phyloP scores from a whole-genome alignment of 805 yeast genomes.

The Starmerella vaccinii region DNA sequence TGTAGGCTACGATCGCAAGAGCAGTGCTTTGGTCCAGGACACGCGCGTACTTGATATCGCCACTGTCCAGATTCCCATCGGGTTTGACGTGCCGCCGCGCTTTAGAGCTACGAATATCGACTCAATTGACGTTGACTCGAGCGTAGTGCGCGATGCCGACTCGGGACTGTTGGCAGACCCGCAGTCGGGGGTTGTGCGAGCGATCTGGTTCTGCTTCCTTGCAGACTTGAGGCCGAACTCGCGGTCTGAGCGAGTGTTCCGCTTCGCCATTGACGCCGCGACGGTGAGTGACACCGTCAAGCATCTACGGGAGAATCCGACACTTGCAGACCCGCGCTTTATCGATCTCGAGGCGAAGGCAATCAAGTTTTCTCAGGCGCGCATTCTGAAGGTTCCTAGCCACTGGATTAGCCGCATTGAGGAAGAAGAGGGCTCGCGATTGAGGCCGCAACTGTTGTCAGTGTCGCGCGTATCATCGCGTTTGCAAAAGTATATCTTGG shows the following conservation, averaged over 20 bases:
- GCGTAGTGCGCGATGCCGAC: constrained; percentile 54
- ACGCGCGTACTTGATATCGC: constrained; percentile 70
- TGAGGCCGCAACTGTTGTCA: constrained; percentile 54
- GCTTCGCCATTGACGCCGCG: constrained; percentile 68
- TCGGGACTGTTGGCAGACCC: constrained; percentile 69
- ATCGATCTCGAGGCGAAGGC: constrained; percentile 72
- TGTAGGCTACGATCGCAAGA: constrained; percentile 65
- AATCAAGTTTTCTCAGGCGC: constrained; percentile 58
- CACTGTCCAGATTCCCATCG: constrained; percentile 59
- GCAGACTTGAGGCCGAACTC: constrained; percentile 59
- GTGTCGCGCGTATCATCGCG: constrained; percentile 55
- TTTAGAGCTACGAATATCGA: constrained; percentile 80
- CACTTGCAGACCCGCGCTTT: constrained; percentile 38
- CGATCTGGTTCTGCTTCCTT: constrained; percentile 71
- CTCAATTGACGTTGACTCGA: constrained; percentile 63
- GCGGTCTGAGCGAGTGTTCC: constrained; percentile 49
- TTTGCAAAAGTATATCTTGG: constrained; percentile 30
- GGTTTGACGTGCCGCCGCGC: constrained; percentile 55
- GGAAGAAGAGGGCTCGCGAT: constrained; percentile 45
- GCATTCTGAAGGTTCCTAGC: constrained; percentile 80
- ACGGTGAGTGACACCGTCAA: constrained; percentile 52
- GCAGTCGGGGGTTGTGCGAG: constrained; percentile 64
- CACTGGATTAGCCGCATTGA: constrained; percentile 68
- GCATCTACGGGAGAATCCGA: constrained; percentile 36
- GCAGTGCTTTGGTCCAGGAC: constrained; percentile 60